phyloP scores from a whole-genome alignment of 768 basidiomycete species.

The Podaxis carcinomalis region DNA sequence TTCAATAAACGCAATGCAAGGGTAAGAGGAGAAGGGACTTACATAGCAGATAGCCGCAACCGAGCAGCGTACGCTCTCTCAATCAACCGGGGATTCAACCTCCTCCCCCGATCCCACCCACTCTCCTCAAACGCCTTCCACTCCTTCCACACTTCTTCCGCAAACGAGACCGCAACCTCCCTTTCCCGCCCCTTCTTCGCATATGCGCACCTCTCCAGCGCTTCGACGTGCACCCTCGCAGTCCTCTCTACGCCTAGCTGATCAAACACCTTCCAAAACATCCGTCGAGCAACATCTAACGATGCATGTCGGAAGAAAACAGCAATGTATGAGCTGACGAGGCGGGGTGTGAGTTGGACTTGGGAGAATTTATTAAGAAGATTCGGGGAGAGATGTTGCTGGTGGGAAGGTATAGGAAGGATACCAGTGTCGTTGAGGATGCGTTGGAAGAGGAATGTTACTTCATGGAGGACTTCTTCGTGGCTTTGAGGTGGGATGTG shows the following conservation, averaged over 20 bases:
- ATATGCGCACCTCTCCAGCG: constrained; percentile 61
- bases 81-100: constrained; percentile 42
- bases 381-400: constrained; percentile 7
- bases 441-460: constrained; percentile 55
- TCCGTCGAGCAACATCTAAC: constrained; percentile 41
- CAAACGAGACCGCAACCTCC: constrained; percentile 44
- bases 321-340: constrained; percentile 79
- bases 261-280: constrained; percentile 50
- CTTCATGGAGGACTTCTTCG: constrained; percentile 71
- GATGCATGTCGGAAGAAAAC: constrained; percentile 58
- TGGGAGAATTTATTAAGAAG: constrained; percentile 41
- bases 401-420: neutral
- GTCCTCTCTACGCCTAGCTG: constrained; percentile 39
- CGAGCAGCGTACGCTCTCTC: constrained; percentile 68
- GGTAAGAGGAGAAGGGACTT: constrained; percentile 23
- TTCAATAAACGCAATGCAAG: neutral
- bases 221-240: constrained; percentile 55
- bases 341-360: constrained; percentile 54
- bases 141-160: constrained; percentile 58
- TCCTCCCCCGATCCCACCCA: constrained; percentile 24
- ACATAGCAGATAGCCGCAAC: constrained; percentile 65
- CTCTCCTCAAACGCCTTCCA: constrained; percentile 51
- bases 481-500: constrained; percentile 69
- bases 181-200: constrained; percentile 42
- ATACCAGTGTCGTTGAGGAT: constrained; percentile 34